These are phyloP conservation scores for Oryza glaberrima DNA, from an alignment of 176 grass and related monocot genomes.

Conservation along the genomic window DNA sequence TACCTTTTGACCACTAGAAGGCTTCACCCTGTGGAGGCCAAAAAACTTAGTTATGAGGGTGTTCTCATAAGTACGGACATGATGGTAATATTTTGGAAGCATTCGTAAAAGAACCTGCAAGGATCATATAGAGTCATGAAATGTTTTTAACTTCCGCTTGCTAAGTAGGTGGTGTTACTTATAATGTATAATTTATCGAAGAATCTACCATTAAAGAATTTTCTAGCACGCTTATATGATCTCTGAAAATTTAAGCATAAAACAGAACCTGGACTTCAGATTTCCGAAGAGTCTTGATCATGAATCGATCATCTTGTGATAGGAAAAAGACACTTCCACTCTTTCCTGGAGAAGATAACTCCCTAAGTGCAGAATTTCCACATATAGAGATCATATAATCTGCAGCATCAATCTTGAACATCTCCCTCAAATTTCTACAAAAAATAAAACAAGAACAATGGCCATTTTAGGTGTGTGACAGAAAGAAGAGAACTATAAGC, in stretches of 20 bases:
- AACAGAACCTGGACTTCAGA: constrained; percentile 95
- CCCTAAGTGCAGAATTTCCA: constrained; percentile 84
- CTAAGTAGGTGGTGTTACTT: neutral
- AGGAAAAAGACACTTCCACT: constrained; percentile 99
- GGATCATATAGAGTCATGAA: constrained; percentile 41
- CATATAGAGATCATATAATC: constrained; percentile 99
- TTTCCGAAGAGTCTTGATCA: constrained; percentile 99
- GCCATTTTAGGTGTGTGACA: constrained; percentile 27
- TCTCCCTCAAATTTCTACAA: constrained; percentile 92
- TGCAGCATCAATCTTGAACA: constrained; percentile 99
- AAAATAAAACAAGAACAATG: constrained; percentile 11
- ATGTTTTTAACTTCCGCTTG: constrained; percentile 3
- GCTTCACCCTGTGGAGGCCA: constrained; percentile 98
- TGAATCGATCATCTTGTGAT: constrained; percentile 97
- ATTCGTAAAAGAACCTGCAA: constrained; percentile 94
- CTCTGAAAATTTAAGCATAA: neutral
- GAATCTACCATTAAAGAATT: neutral
- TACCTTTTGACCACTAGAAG: constrained; percentile 99
- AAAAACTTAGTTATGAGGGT: constrained; percentile 99
- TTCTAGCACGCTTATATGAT: constrained; percentile 12
- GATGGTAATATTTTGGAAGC: constrained; percentile 94
- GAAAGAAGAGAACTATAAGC: neutral
- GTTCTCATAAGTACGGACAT: constrained; percentile 95
- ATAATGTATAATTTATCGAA: neutral
- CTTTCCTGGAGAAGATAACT: constrained; percentile 97